Evolutionary conservation across 306 rosid species (phyloP), one percentile per base, ranked within the genome.

Genomic region (Lotus japonicus): DNA sequence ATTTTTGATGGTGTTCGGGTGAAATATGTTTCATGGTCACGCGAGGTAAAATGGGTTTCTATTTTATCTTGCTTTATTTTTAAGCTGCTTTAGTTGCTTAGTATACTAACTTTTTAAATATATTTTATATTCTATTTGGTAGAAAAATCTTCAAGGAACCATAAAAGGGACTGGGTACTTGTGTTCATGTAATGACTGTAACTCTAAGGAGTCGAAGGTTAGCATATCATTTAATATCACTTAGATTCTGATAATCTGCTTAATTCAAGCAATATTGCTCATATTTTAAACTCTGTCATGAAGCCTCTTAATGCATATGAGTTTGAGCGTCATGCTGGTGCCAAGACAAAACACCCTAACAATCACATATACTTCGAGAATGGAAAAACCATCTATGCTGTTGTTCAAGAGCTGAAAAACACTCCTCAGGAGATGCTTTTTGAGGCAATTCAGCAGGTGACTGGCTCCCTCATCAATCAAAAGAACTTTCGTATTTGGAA

Each of bases 261-360:
- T 81, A 48, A 26, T 57, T 50, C 72, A 36, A 57, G 58, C 72
- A 59, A 57, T 60, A 35, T 41, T 65, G 75, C 65, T 82, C 28
- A 52, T 70, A 18, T 74, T n/a, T 81, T 58, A 55, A 78, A 80
- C 76, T 79, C 15, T 73, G 17, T 79, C 53, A 13, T 76, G 68
- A 86, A 94, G 99, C 77, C 90, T 76, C 95, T 90, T 63, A 94
- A 94, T 83, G 97, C 99, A n/a, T 94, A 86, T 44, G 97, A 94
- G 75, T 90, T 90, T 74, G 99, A 94, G 81, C 90, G 91, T 46
- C 96, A 94, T 64, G 97, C 96, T 49, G 92, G 95, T 83, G 87
- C 90, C 78, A 90, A 94, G 87, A 90, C 99, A 70, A 94, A 90
- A 77, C 97, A 90, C 81, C 96, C 99, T 10, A 94, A 94, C 72